phyloP scores from a whole-genome alignment of 1,139 yeast species.

The Suhomyces bolitotheri region DNA sequence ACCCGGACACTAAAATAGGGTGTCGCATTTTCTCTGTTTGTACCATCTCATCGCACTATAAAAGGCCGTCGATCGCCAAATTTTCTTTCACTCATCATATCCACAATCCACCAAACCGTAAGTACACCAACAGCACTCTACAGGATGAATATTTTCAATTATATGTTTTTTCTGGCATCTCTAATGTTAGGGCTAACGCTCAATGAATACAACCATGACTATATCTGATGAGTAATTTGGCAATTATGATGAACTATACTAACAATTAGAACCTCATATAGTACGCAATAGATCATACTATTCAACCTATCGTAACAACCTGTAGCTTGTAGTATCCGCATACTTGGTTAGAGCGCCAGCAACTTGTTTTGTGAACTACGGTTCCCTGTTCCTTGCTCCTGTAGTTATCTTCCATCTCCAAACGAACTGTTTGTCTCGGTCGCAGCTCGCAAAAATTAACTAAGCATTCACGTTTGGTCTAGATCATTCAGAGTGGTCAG shows the following conservation, averaged over 20 bases:
- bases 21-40: too few relatives aligned
- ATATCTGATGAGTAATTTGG: slow-evolving; percentile 40
- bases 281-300: too few relatives aligned
- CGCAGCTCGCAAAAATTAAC: background rate
- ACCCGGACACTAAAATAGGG: too few relatives aligned
- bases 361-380: too few relatives aligned
- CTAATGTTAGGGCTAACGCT: slow-evolving; percentile 65
- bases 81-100: background rate
- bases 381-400: too few relatives aligned
- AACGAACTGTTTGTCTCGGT: too few relatives aligned
- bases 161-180: slow-evolving; percentile 71
- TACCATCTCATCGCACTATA: slow-evolving; percentile 7
- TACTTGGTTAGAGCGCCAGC: too few relatives aligned
- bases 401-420: too few relatives aligned
- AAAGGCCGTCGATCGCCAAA: slow-evolving; percentile 1
- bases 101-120: slow-evolving; percentile 2
- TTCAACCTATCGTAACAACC: too few relatives aligned
- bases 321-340: too few relatives aligned
- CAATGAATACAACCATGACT: slow-evolving; percentile 61
- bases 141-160: slow-evolving; percentile 42
- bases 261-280: too few relatives aligned
- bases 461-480: background rate
- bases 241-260: slow-evolving; percentile 3
- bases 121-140: slow-evolving; percentile 4
- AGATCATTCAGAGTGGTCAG: background rate